Conservation (phyloP, 2,329 filamentous ascomycete species). For the Diaporthe nobilis region DNA sequence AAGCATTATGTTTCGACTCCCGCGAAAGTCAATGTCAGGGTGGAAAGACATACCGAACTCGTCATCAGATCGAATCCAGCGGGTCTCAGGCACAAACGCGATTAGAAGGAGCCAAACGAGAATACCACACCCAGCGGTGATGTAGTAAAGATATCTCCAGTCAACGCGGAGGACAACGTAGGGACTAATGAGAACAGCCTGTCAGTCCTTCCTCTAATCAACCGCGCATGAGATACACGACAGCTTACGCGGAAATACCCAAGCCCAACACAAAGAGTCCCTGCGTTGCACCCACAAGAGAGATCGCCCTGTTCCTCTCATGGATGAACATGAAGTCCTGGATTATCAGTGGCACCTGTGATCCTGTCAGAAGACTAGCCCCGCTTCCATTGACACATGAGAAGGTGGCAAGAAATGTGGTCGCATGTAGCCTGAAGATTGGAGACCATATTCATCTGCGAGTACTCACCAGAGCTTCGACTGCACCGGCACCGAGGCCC, state of each 20-base stretch:
- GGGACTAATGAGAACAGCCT: conserved; percentile 37
- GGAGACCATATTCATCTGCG: not conserved
- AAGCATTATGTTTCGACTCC: no score
- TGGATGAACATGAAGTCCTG: conserved; percentile 54
- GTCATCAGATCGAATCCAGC: conserved; percentile 47
- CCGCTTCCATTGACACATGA: not conserved
- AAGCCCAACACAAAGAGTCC: conserved; percentile 50
- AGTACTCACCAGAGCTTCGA: conserved; percentile 48
- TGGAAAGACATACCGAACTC: conserved; percentile 44
- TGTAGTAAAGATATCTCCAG: conserved; percentile 53
- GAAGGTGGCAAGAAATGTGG: not conserved
- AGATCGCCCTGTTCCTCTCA: conserved; percentile 49
- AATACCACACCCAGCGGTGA: conserved; percentile 49
- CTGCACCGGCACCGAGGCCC: conserved; percentile 50
- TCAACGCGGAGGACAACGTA: conserved; percentile 47
- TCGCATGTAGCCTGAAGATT: not conserved
- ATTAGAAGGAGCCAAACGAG: conserved; percentile 50
- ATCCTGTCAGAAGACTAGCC: not conserved
- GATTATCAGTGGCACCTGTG: conserved; percentile 49
- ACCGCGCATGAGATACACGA: not conserved
- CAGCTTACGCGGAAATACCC: conserved; percentile 45
- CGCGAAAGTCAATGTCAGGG: no score
- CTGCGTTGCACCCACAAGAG: conserved; percentile 42
- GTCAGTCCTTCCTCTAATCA: not conserved
- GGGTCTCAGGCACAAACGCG: conserved; percentile 50